These are phyloP conservation scores for Erigeron philadelphicus DNA, from an alignment of 140 eudicot species.

Conservation along the genomic window DNA sequence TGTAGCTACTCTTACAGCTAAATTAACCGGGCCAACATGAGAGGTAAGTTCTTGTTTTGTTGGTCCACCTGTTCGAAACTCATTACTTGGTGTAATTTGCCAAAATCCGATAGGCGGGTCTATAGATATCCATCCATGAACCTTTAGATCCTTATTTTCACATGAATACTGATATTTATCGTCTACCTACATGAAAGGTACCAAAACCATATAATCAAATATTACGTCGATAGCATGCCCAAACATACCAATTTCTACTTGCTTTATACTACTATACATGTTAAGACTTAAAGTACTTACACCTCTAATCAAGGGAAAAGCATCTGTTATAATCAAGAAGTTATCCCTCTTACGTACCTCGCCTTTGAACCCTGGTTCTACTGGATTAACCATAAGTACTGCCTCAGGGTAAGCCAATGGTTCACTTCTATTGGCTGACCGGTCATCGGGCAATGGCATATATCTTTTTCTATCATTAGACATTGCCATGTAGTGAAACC, in stretches of 20 bases:
- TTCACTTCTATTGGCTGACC: not conserved
- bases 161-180: conserved; percentile 60
- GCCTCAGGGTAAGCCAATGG: not conserved
- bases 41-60: conserved; percentile 59
- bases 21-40: conserved; percentile 52
- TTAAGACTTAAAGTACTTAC: not conserved
- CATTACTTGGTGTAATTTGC: conserved; percentile 60
- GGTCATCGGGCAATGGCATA: not conserved
- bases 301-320: not conserved
- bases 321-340: not conserved
- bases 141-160: conserved; percentile 55
- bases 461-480: not conserved
- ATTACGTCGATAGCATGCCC: no score
- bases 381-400: not conserved
- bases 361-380: conserved; percentile 1
- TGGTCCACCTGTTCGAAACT: conserved; percentile 64
- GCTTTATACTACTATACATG: not conserved
- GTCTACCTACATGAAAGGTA: conserved; percentile 38
- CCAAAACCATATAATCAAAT: no score
- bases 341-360: not conserved
- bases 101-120: conserved; percentile 52
- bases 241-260: not conserved
- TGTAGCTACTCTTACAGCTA: conserved; percentile 40
- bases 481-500: conserved; percentile 8
- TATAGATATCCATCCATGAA: conserved; percentile 62